Evolutionary conservation across 495 filamentous ascomycete genomes (phyloP).

Genomic region (Cercophora newfieldiana): DNA sequence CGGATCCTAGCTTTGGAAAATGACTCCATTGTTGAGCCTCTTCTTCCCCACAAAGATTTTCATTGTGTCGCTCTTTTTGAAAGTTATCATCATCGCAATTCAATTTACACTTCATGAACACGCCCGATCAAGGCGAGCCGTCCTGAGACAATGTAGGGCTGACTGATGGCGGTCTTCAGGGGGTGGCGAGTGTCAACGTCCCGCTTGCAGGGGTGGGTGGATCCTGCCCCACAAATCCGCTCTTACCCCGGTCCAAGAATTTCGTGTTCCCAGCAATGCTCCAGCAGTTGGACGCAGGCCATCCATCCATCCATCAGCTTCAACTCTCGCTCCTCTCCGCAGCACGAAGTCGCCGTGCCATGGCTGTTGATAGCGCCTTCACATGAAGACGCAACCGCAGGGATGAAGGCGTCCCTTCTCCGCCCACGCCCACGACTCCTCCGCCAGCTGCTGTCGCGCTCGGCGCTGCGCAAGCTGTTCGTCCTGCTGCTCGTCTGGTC

Average conservation of each 20-base stretch:
- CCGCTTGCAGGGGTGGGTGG: not conserved
- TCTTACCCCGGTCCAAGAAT: not conserved
- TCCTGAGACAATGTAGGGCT: not conserved
- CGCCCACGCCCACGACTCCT: constrained; percentile 27
- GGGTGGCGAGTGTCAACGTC: not conserved
- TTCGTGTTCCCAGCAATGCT: not conserved
- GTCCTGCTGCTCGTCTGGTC: constrained; percentile 28
- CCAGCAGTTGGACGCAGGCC: not conserved
- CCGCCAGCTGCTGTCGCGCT: constrained; percentile 27
- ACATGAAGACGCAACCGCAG: constrained; percentile 20
- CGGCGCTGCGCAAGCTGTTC: constrained; percentile 28
- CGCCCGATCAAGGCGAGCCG: too few species aligned
- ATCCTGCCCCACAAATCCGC: not conserved
- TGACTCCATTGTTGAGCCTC: too few species aligned
- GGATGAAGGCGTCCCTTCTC: constrained; percentile 18
- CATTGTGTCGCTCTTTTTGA: too few species aligned
- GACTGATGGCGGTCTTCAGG: not conserved
- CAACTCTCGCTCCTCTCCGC: not conserved
- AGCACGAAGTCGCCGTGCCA: not conserved
- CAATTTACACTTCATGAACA: too few species aligned
- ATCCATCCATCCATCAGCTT: not conserved
- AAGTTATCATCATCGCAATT: too few species aligned
- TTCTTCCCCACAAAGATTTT: too few species aligned
- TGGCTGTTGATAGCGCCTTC: not conserved
- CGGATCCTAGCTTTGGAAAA: too few species aligned